Evolutionary conservation across 495 filamentous ascomycete species (phyloP).

Genomic region (Penicillium ucsense): DNA sequence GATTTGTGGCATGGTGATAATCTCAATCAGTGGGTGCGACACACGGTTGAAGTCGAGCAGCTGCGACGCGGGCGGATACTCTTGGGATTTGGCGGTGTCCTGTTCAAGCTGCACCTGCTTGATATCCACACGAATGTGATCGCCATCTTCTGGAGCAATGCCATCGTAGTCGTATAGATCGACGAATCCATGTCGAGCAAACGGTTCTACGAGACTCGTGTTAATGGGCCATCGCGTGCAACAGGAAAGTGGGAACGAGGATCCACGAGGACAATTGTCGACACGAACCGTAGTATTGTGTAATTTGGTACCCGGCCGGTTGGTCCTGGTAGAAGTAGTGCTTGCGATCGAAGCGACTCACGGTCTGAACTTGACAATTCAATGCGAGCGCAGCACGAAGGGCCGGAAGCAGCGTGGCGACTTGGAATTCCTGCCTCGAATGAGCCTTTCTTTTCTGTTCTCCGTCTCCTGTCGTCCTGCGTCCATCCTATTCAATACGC

Average conservation of each 20-base stretch:
- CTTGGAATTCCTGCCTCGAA: conserved; percentile 54
- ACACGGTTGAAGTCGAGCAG: conserved; percentile 93
- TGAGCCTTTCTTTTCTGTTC: conserved; percentile 3
- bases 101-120: conserved; percentile 95
- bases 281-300: conserved; percentile 70
- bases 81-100: conserved; percentile 90
- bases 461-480: neutral
- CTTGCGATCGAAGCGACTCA: conserved; percentile 85
- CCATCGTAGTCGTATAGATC: conserved; percentile 67
- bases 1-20: conserved; percentile 85
- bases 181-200: conserved; percentile 68
- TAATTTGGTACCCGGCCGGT: conserved; percentile 92
- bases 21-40: conserved; percentile 82
- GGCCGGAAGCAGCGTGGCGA: conserved; percentile 74
- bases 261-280: too few relatives aligned
- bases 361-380: conserved; percentile 62
- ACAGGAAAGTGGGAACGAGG: too few relatives aligned
- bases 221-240: conserved; percentile 1
- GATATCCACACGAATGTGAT: conserved; percentile 62
- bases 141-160: conserved; percentile 60
- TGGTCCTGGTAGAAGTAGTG: conserved; percentile 99
- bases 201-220: conserved; percentile 46
- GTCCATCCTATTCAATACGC: conserved; percentile 6
- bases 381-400: conserved; percentile 81
- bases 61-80: conserved; percentile 59